phyloP scores from a whole-genome alignment of 305 asterid genomes.

The Coffea humblotiana region DNA sequence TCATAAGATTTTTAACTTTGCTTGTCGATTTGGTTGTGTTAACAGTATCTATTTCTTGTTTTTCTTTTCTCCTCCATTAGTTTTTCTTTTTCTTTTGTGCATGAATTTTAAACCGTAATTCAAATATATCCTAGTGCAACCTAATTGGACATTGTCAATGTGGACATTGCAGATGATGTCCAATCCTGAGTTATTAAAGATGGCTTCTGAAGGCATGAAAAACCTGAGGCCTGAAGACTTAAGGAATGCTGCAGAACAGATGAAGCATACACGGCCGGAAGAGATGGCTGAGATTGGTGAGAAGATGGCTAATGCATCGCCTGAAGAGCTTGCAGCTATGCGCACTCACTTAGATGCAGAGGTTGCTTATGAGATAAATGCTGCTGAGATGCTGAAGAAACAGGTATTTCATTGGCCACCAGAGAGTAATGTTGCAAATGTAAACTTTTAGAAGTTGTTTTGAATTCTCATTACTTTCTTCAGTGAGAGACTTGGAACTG shows the following conservation, averaged over 20 bases:
- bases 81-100: background rate
- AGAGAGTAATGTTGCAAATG: background rate
- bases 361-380: constrained; percentile 65
- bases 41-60: background rate
- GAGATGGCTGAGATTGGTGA: constrained; percentile 89
- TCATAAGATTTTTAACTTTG: background rate
- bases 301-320: constrained; percentile 90
- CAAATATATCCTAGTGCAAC: background rate
- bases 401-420: constrained; percentile 53
- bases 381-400: constrained; percentile 84
- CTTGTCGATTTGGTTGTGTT: background rate
- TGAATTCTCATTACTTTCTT: background rate
- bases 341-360: constrained; percentile 76
- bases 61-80: background rate
- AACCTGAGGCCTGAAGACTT: constrained; percentile 84
- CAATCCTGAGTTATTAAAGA: constrained; percentile 79
- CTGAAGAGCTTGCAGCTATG: constrained; percentile 83
- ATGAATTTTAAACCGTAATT: background rate
- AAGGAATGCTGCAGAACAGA: constrained; percentile 82
- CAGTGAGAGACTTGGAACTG: background rate
- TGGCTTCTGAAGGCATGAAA: constrained; percentile 97
- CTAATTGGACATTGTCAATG: background rate
- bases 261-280: constrained; percentile 92
- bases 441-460: background rate
- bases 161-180: constrained; percentile 85